Percentiles rank a stretch among this genome's conserved stretches.
Conservation (phyloP, 345 rosid genomes). For the Lumnitzera racemosa region DNA sequence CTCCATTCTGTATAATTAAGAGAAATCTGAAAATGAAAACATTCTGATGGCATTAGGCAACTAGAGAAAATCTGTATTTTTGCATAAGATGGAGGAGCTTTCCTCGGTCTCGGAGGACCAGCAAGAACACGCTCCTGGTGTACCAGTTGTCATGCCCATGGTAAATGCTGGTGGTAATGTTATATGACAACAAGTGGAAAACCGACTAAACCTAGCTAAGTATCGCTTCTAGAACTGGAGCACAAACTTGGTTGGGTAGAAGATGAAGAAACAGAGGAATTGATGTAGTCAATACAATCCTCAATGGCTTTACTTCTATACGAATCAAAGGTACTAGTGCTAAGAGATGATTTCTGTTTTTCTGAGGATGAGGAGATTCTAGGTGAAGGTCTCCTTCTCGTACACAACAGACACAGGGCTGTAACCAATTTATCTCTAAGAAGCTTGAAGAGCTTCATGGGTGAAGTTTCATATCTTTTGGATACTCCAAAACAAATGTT, state of each 20-base stretch:
- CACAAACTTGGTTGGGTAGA: conserved; percentile 44
- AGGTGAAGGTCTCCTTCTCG: conserved; percentile 28
- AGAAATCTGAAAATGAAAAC: too few species aligned
- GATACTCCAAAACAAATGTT: conserved; percentile 32
- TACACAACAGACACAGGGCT: conserved; percentile 30
- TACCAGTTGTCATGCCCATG: too few species aligned
- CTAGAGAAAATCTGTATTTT: too few species aligned
- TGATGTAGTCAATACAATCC: conserved; percentile 80
- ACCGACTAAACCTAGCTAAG: background rate
- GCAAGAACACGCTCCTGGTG: too few species aligned
- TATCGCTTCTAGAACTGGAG: conserved; percentile 8
- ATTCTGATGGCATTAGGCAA: too few species aligned
- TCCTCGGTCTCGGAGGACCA: too few species aligned
- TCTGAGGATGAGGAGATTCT: conserved; percentile 30
- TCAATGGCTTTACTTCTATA: conserved; percentile 63
- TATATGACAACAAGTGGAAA: background rate
- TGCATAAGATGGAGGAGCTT: too few species aligned
- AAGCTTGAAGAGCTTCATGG: conserved; percentile 36
- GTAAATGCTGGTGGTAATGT: too few species aligned
- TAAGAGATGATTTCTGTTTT: conserved; percentile 28
- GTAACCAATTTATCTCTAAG: conserved; percentile 31
- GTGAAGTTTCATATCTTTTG: conserved; percentile 28
- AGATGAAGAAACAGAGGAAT: conserved; percentile 29
- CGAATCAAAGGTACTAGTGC: conserved; percentile 31
- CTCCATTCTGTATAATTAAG: too few species aligned